Evolutionary conservation across 2,329 filamentous ascomycete species (phyloP).

Genomic region (Escovopsis sp.): DNA sequence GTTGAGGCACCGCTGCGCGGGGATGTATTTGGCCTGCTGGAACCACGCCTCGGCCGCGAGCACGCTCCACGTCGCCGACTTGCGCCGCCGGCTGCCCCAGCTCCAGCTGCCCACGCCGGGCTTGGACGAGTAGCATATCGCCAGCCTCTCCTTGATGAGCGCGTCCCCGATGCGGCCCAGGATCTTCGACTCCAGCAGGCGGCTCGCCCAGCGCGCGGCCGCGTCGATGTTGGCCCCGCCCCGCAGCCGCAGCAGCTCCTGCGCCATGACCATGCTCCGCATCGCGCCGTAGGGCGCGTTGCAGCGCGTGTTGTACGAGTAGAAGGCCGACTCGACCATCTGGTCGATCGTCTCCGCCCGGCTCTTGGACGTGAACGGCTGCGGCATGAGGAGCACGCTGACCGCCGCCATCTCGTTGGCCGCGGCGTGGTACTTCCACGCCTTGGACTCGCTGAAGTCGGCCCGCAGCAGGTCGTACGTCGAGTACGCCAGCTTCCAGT

Average conservation of each 20-base stretch:
- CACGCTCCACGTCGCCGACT: slow-evolving; percentile 80
- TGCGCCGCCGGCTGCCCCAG: slow-evolving; percentile 62
- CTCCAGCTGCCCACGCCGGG: slow-evolving; percentile 48
- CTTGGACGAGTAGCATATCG: slow-evolving; percentile 68
- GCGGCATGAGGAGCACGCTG: slow-evolving; percentile 64
- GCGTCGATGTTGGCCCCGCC: slow-evolving; percentile 73
- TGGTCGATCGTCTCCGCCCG: slow-evolving; percentile 71
- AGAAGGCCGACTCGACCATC: slow-evolving; percentile 79
- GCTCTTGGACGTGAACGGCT: slow-evolving; percentile 56
- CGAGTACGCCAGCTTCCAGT: slow-evolving; percentile 84
- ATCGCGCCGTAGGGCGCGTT: slow-evolving; percentile 65
- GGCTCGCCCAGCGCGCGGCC: slow-evolving; percentile 70
- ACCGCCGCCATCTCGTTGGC: slow-evolving; percentile 91
- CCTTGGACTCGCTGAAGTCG: slow-evolving; percentile 90
- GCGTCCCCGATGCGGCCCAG: slow-evolving; percentile 64
- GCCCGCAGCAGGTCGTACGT: slow-evolving; percentile 81
- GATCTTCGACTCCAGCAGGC: slow-evolving; percentile 65
- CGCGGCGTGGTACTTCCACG: slow-evolving; percentile 89
- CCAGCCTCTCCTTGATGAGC: slow-evolving; percentile 72
- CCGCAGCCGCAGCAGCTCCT: slow-evolving; percentile 71
- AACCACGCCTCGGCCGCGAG: slow-evolving; percentile 78
- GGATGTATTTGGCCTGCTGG: slow-evolving; percentile 57
- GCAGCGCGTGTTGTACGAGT: slow-evolving; percentile 83
- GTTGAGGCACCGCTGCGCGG: slow-evolving; percentile 65
- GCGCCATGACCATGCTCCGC: slow-evolving; percentile 57